Conservation (phyloP, 768 basidiomycete genomes). For the Trametes elegans region DNA sequence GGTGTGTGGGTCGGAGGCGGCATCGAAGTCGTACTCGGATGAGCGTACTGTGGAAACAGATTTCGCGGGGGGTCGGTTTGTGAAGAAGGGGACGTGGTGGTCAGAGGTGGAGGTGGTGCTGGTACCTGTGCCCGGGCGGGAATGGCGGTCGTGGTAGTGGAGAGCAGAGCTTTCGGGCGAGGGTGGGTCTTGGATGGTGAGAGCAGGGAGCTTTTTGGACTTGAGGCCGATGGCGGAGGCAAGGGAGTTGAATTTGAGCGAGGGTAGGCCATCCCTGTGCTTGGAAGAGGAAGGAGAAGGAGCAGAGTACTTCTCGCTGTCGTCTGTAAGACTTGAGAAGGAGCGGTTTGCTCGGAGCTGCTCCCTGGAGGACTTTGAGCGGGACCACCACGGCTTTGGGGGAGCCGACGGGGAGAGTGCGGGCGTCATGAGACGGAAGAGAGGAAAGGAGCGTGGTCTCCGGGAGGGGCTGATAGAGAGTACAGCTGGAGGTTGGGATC, state of each 20-base stretch:
- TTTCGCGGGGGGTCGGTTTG: slow-evolving; percentile 46
- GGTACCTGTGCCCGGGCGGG: slow-evolving; percentile 13
- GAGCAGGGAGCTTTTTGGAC: slow-evolving; percentile 51
- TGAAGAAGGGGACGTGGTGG: slow-evolving; percentile 27
- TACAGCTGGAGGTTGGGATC: slow-evolving; percentile 19
- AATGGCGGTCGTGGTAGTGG: background rate
- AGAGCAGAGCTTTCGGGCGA: slow-evolving; percentile 21
- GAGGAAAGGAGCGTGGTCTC: slow-evolving; percentile 28
- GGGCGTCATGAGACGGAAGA: slow-evolving; percentile 25
- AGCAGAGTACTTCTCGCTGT: slow-evolving; percentile 17
- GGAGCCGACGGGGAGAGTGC: slow-evolving; percentile 18
- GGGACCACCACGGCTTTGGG: slow-evolving; percentile 35
- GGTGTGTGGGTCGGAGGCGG: slow-evolving; percentile 26
- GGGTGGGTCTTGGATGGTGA: slow-evolving; percentile 53
- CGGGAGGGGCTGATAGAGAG: slow-evolving; percentile 17
- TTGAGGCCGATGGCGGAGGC: slow-evolving; percentile 63
- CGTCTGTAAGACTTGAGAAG: slow-evolving; percentile 21
- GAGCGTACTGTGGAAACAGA: slow-evolving; percentile 59
- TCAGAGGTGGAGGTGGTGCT: slow-evolving; percentile 19
- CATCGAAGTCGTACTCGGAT: slow-evolving; percentile 42
- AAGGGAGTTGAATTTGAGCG: slow-evolving; percentile 52
- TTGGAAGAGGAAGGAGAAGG: slow-evolving; percentile 18
- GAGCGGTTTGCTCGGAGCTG: slow-evolving; percentile 20
- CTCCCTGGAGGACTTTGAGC: slow-evolving; percentile 31
- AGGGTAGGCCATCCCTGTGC: slow-evolving; percentile 22